Percentiles rank a stretch among this genome's conserved stretches.
phyloP scores from a whole-genome alignment of 2,329 filamentous ascomycete genomes.

The Aureobasidium sp. region DNA sequence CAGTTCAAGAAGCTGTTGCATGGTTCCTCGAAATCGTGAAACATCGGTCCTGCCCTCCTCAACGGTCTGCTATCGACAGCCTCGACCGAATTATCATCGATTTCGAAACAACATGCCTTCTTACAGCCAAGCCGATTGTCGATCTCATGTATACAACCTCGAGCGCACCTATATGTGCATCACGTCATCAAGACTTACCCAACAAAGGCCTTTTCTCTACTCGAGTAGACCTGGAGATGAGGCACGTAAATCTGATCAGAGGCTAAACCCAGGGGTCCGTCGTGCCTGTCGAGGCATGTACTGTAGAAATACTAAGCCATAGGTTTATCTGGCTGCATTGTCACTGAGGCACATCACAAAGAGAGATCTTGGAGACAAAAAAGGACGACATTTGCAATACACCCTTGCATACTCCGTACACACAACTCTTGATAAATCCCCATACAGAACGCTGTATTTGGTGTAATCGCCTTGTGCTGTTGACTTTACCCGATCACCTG shows the following conservation, averaged over 20 bases:
- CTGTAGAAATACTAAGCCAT: background rate
- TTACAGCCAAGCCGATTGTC: background rate
- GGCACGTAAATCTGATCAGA: background rate
- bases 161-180: background rate
- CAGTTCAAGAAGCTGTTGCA: constrained; percentile 4
- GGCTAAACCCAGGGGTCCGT: background rate
- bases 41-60: background rate
- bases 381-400: background rate
- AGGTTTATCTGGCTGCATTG: background rate
- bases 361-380: background rate
- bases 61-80: background rate
- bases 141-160: background rate
- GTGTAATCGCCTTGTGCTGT: background rate
- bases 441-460: background rate
- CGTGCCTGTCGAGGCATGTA: background rate
- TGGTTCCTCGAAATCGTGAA: background rate
- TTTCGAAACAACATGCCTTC: background rate
- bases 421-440: background rate
- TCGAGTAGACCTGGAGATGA: background rate
- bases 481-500: background rate
- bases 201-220: background rate
- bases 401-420: background rate
- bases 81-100: background rate
- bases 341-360: background rate
- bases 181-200: background rate